Conservation (phyloP, 116 monocot species). For the Zostera marina region DNA sequence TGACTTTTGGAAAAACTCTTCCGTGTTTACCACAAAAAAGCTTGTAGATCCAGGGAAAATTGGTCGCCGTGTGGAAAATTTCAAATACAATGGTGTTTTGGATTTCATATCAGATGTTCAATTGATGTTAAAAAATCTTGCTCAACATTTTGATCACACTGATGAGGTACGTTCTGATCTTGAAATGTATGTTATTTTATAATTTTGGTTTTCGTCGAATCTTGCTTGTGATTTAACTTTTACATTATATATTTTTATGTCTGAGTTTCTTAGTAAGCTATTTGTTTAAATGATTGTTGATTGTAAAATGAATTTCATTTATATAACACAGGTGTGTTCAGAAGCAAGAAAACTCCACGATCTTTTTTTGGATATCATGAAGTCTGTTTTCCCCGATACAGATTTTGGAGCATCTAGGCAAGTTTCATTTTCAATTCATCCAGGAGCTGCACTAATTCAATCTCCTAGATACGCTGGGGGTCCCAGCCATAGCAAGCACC, state of each 20-base stretch:
- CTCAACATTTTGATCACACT: slow-evolving; percentile 36
- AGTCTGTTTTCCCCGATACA: slow-evolving; percentile 72
- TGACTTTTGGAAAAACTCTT: slow-evolving; percentile 37
- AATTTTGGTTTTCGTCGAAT: too few species aligned
- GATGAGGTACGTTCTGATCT: slow-evolving; percentile 37
- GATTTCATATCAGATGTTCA: slow-evolving; percentile 77
- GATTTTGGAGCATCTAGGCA: slow-evolving; percentile 61
- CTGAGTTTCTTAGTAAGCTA: too few species aligned
- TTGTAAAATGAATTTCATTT: not conserved
- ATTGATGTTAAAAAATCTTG: slow-evolving; percentile 53
- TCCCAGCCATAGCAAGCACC: slow-evolving; percentile 27
- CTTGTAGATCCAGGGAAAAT: slow-evolving; percentile 54
- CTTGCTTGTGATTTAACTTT: too few species aligned
- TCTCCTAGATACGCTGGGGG: slow-evolving; percentile 12
- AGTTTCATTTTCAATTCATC: slow-evolving; percentile 28
- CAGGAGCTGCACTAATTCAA: slow-evolving; percentile 14
- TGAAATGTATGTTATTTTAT: not conserved
- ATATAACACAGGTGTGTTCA: slow-evolving; percentile 33
- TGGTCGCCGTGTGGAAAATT: slow-evolving; percentile 57
- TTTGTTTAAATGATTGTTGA: too few species aligned
- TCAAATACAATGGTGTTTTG: slow-evolving; percentile 37
- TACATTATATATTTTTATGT: too few species aligned
- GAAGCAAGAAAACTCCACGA: slow-evolving; percentile 75
- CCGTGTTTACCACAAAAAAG: slow-evolving; percentile 12
- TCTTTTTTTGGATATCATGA: slow-evolving; percentile 87